Percentiles rank a stretch among this genome's conserved stretches.
These are phyloP conservation scores for Paratinospora sagittata DNA, from an alignment of 164 flowering plant genomes.

Conservation along the genomic window DNA sequence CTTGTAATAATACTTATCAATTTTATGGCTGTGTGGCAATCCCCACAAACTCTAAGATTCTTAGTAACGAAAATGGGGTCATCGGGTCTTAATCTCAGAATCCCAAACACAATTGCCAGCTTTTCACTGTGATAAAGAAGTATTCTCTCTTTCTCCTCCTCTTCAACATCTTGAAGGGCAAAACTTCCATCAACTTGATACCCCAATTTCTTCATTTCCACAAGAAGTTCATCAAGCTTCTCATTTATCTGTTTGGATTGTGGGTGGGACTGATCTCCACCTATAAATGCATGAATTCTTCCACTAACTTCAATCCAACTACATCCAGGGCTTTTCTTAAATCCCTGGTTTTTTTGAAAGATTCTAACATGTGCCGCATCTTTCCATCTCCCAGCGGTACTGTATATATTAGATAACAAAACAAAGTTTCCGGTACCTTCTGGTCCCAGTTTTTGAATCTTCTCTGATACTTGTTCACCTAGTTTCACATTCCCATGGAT, in stretches of 20 bases:
- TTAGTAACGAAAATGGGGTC: constrained; percentile 39
- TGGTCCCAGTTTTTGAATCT: constrained; percentile 41
- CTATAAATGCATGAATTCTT: constrained; percentile 47
- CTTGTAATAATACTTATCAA: constrained; percentile 26
- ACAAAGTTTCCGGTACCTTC: constrained; percentile 56
- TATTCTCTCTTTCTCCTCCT: constrained; percentile 45
- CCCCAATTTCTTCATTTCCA: constrained; percentile 49
- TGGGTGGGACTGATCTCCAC: constrained; percentile 52
- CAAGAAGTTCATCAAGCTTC: constrained; percentile 37
- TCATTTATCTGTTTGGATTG: constrained; percentile 30
- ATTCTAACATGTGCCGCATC: constrained; percentile 57
- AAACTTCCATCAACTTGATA: constrained; percentile 31
- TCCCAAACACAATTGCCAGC: constrained; percentile 44
- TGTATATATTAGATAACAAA: constrained; percentile 53
- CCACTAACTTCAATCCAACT: constrained; percentile 62
- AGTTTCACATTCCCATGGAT: constrained; percentile 43
- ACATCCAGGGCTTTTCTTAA: constrained; percentile 57
- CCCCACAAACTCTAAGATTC: constrained; percentile 48
- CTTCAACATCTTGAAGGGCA: constrained; percentile 53
- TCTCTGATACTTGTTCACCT: constrained; percentile 51
- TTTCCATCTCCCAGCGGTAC: constrained; percentile 53
- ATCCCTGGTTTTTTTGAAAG: constrained; percentile 38
- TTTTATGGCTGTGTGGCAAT: constrained; percentile 48
- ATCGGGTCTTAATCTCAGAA: constrained; percentile 21
- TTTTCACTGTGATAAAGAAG: constrained; percentile 49